Evolutionary conservation across 768 basidiomycete species (phyloP), one percentile per base, ranked within the genome.

Genomic region (Leccinum barrowsii): DNA sequence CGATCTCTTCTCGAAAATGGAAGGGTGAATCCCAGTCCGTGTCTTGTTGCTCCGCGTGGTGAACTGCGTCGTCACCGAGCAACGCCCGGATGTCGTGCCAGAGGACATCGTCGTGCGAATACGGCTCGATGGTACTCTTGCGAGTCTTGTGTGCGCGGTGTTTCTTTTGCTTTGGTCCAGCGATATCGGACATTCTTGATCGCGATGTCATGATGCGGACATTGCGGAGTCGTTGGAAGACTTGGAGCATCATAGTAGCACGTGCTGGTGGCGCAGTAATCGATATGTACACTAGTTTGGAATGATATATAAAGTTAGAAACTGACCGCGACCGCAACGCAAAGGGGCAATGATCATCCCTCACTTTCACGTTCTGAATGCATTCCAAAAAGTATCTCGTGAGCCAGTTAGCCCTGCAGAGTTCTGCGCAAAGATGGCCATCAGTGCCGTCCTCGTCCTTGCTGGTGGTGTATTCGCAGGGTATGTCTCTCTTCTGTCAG

Each of bases 391-490:
- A 15, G 48, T n/a, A 30, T 56, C 37, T 26, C 65, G 72, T 12
- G 73, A 75, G 21, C 70, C 70, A 0, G 40, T 70, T 6, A 83
- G 81, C 22, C 84, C 87, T 0, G 78, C 86, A 2, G 82, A 83
- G 55, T 97, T 94, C 71, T 90, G 82, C 78, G 83, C 75, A 58
- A 91, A 94, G 68, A 73, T 97, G 30, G 60, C 80, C 19, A 73
- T 93, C 52, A 89, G 89, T 54, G 77, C 75, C 4, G 69, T 74
- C 3, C 79, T 98, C 26, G 94, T 98, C 7, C 74, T 98, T 2
- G 76, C 84, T 0, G 95, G 95, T 2, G 95, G 95, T 54, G 87
- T 94, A 5, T 97, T 98, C 70, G 92, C 95, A 12, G 95, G 95
- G 94, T 90, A 30, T 7, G 52, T 15, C 4, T 19, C 15, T 19